Conservation (phyloP, 2,329 filamentous ascomycete species). For the Myriosclerotinia curreyana region DNA sequence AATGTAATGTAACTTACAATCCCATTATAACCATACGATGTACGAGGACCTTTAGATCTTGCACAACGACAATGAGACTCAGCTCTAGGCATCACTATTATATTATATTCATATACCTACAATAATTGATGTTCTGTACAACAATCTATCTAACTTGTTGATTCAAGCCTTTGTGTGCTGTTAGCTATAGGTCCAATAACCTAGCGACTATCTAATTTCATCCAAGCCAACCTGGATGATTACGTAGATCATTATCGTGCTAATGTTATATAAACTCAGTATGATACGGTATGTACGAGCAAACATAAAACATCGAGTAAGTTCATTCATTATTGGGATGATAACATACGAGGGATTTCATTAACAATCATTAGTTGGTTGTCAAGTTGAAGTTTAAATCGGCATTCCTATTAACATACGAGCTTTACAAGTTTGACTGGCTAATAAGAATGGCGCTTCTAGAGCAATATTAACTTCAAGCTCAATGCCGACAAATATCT, state of each 20-base stretch:
- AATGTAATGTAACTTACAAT: background rate
- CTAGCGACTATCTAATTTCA: conserved; percentile 2
- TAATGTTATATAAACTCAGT: background rate
- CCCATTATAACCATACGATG: background rate
- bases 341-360: background rate
- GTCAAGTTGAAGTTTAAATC: too few relatives aligned
- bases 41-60: background rate
- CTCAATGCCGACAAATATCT: background rate
- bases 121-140: background rate
- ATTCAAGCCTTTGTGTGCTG: background rate
- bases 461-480: background rate
- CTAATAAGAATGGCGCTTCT: background rate
- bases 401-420: background rate
- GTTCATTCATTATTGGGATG: too few relatives aligned
- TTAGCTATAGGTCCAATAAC: conserved; percentile 4
- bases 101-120: background rate
- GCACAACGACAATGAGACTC: background rate
- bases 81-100: conserved; percentile 16
- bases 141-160: background rate
- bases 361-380: background rate
- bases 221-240: background rate
- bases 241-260: conserved; percentile 3
- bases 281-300: too few relatives aligned
- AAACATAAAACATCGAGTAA: too few relatives aligned
- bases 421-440: background rate